Percentiles rank a stretch among this genome's conserved stretches.
phyloP scores from a whole-genome alignment of 352 stramenopile species.

The Globisporangium splendens region DNA sequence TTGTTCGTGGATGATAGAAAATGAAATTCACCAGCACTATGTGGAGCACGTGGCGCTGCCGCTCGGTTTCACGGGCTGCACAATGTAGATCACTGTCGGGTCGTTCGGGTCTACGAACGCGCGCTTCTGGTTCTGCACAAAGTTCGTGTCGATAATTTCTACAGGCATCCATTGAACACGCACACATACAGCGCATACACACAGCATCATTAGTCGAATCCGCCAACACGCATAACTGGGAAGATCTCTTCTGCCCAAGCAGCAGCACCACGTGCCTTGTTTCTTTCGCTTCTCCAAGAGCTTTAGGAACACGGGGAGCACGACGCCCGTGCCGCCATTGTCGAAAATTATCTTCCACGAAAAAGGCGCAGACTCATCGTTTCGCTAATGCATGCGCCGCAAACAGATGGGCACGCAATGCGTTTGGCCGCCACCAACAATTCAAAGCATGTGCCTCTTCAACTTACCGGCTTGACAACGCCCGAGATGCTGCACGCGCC shows the following conservation, averaged over 20 bases:
- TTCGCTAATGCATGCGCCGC: too few species aligned
- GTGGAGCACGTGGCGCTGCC: conserved; percentile 8
- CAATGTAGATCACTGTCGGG: conserved; percentile 80
- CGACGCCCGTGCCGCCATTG: conserved; percentile 77
- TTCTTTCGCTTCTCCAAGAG: conserved; percentile 80
- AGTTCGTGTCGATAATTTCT: conserved; percentile 68
- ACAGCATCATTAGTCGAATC: neutral
- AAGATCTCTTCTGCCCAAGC: too few species aligned
- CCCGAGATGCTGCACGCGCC: conserved; percentile 85
- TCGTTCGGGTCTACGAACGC: conserved; percentile 87
- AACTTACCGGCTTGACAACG: conserved; percentile 48
- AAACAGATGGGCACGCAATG: neutral
- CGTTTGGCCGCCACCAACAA: too few species aligned
- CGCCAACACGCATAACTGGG: neutral
- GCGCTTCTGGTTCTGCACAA: conserved; percentile 78
- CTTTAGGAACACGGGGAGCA: conserved; percentile 80
- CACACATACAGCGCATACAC: conserved; percentile 1
- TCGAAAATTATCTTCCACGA: conserved; percentile 82
- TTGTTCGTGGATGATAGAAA: too few species aligned
- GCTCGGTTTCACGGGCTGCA: conserved; percentile 50
- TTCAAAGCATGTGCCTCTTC: neutral
- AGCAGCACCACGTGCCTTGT: conserved; percentile 29
- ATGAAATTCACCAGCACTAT: neutral
- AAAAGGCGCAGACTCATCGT: conserved; percentile 24
- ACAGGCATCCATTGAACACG: neutral